phyloP scores from a whole-genome alignment of 2,329 filamentous ascomycete genomes.

The Coniella lustricola region DNA sequence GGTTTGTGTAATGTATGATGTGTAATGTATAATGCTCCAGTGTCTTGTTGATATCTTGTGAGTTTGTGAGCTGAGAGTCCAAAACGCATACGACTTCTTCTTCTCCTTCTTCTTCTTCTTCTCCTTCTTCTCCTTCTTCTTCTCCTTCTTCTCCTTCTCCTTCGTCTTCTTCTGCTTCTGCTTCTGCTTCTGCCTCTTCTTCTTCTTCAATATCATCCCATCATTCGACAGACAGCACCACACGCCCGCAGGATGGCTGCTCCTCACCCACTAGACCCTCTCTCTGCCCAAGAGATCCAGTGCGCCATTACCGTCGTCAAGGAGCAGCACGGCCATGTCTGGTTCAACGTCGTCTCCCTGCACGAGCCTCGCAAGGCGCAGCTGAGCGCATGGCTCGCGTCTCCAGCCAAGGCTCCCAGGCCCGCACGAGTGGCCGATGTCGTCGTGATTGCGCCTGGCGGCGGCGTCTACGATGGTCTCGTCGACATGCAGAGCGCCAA shows the following conservation, averaged over 20 bases:
- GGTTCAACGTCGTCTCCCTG: slow-evolving; percentile 81
- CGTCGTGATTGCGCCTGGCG: slow-evolving; percentile 71
- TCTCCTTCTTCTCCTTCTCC: too few relatives aligned
- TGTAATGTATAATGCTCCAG: too few relatives aligned
- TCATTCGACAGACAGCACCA: background rate
- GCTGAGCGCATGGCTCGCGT: slow-evolving; percentile 72
- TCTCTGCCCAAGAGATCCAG: slow-evolving; percentile 66
- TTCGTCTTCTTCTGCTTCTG: background rate
- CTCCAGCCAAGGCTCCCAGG: slow-evolving; percentile 51
- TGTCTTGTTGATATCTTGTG: too few relatives aligned
- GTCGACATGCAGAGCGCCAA: slow-evolving; percentile 63
- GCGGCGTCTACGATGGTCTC: slow-evolving; percentile 75
- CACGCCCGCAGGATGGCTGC: background rate
- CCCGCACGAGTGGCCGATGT: slow-evolving; percentile 73
- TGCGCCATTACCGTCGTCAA: slow-evolving; percentile 61
- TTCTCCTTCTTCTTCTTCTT: background rate
- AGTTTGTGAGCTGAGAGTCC: too few relatives aligned
- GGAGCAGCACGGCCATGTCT: slow-evolving; percentile 61
- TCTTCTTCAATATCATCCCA: background rate
- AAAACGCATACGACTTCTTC: background rate
- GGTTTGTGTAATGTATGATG: too few relatives aligned
- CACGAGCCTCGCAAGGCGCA: slow-evolving; percentile 80
- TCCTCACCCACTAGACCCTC: slow-evolving; percentile 69
- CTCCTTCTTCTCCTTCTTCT: background rate
- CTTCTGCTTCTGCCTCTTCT: background rate